Percentiles rank a stretch among this genome's conserved stretches.
Evolutionary conservation across 352 stramenopile species (phyloP).

Genomic region (Globisporangium paroecandrum): DNA sequence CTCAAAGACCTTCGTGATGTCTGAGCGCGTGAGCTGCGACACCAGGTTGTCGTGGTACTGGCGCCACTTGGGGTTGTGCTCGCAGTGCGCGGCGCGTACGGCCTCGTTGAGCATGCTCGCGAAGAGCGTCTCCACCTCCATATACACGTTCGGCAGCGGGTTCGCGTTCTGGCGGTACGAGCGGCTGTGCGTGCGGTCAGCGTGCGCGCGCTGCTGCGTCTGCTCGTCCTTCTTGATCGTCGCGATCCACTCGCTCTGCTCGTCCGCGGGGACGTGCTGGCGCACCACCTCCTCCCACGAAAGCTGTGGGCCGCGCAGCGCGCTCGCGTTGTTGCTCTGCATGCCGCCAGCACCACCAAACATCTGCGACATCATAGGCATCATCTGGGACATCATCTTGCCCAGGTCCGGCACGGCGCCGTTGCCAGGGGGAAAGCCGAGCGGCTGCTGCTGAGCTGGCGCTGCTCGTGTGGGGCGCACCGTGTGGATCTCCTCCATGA

Average conservation of each 20-base stretch:
- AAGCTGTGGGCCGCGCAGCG: slow-evolving; percentile 17
- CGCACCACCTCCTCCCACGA: slow-evolving; percentile 72
- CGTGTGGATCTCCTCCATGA: slow-evolving; percentile 23
- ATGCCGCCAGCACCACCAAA: slow-evolving; percentile 34
- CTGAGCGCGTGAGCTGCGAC: slow-evolving; percentile 45
- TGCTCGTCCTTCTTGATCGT: slow-evolving; percentile 62
- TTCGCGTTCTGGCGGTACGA: slow-evolving; percentile 51
- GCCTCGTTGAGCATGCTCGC: slow-evolving; percentile 59
- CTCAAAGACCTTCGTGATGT: slow-evolving; percentile 45
- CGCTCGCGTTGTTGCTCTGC: slow-evolving; percentile 14
- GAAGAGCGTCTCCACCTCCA: slow-evolving; percentile 57
- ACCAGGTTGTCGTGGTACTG: slow-evolving; percentile 49
- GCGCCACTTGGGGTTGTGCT: slow-evolving; percentile 54
- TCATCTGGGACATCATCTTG: slow-evolving; percentile 87
- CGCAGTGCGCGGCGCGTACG: slow-evolving; percentile 53
- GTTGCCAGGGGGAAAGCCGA: slow-evolving; percentile 27
- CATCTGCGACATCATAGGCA: slow-evolving; percentile 86
- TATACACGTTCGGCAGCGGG: slow-evolving; percentile 59
- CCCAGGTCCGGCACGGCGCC: slow-evolving; percentile 55
- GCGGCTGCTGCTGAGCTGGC: slow-evolving; percentile 11
- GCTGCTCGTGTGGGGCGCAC: slow-evolving; percentile 21
- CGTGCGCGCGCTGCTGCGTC: slow-evolving; percentile 23
- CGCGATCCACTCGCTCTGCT: slow-evolving; percentile 62
- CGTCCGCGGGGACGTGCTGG: slow-evolving; percentile 46
- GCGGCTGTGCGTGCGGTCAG: slow-evolving; percentile 48